Conservation (phyloP, 2,329 filamentous ascomycete species). For the Aureobasidium uvarum region DNA sequence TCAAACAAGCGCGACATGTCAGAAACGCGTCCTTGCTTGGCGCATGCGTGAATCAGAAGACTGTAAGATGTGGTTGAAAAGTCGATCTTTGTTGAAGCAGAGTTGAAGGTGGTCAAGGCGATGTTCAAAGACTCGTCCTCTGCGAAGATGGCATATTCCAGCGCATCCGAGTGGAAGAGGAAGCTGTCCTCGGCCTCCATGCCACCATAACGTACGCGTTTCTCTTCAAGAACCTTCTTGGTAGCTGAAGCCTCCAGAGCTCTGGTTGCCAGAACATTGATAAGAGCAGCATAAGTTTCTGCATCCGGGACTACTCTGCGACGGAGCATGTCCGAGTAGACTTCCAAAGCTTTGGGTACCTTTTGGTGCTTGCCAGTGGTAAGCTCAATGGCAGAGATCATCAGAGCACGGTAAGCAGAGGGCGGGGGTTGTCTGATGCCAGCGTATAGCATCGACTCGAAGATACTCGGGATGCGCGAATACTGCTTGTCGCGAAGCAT, state of each 20-base stretch:
- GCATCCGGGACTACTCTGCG: slow-evolving; percentile 78
- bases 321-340: slow-evolving; percentile 94
- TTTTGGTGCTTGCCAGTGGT: slow-evolving; percentile 77
- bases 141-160: slow-evolving; percentile 79
- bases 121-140: slow-evolving; percentile 86
- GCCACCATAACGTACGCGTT: slow-evolving; percentile 78
- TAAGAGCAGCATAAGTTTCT: slow-evolving; percentile 83
- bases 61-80: slow-evolving; percentile 84
- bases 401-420: slow-evolving; percentile 85
- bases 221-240: slow-evolving; percentile 73
- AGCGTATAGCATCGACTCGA: slow-evolving; percentile 83
- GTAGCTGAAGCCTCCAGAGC: slow-evolving; percentile 74
- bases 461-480: slow-evolving; percentile 84
- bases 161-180: slow-evolving; percentile 82
- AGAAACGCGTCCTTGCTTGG: slow-evolving; percentile 72
- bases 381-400: slow-evolving; percentile 80
- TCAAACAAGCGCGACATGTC: slow-evolving; percentile 90
- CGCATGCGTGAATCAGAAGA: slow-evolving; percentile 81
- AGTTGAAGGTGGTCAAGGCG: slow-evolving; percentile 80
- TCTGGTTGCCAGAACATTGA: slow-evolving; percentile 75
- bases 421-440: slow-evolving; percentile 77
- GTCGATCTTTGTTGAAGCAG: slow-evolving; percentile 63
- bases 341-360: slow-evolving; percentile 86
- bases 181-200: slow-evolving; percentile 82
- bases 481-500: slow-evolving; percentile 71